Evolutionary conservation across 192 early-diverging fungal species (phyloP).

Genomic region (Chytriomyces sp.): DNA sequence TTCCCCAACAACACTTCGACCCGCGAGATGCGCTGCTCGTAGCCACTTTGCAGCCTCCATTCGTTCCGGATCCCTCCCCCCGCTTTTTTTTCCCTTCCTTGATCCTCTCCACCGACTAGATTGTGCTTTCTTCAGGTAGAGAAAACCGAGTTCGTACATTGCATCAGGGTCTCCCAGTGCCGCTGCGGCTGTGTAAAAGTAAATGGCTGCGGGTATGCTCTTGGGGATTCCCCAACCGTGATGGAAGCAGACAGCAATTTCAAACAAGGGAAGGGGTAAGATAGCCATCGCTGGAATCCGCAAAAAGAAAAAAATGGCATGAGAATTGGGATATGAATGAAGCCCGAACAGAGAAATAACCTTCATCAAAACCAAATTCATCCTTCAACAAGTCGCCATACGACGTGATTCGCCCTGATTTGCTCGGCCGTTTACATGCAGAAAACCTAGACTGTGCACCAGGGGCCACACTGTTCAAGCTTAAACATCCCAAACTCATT

Average conservation of each 20-base stretch:
- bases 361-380: not conserved
- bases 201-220: constrained; percentile 28
- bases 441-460: not conserved
- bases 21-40: constrained; percentile 31
- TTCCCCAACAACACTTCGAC: constrained; percentile 33
- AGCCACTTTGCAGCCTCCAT: constrained; percentile 43
- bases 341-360: not conserved
- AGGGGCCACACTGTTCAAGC: too few species aligned
- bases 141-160: constrained; percentile 23
- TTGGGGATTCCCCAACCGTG: constrained; percentile 47
- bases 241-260: constrained; percentile 37
- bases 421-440: not conserved
- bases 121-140: constrained; percentile 17
- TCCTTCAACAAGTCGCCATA: not conserved
- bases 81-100: not conserved
- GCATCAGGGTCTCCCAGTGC: constrained; percentile 45
- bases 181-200: constrained; percentile 40
- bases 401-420: not conserved
- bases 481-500: too few species aligned
- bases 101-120: constrained; percentile 16
- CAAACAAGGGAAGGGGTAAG: constrained; percentile 43
- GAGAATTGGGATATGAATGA: not conserved
- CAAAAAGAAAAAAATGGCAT: not conserved
- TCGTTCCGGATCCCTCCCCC: too few species aligned
- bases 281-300: constrained; percentile 16